A percentile compares a stretch with the other conserved stretches of the same genome.
These are phyloP conservation scores for Krasilnikovozyma curviuscula DNA, from an alignment of 768 basidiomycete genomes.

Conservation along the genomic window DNA sequence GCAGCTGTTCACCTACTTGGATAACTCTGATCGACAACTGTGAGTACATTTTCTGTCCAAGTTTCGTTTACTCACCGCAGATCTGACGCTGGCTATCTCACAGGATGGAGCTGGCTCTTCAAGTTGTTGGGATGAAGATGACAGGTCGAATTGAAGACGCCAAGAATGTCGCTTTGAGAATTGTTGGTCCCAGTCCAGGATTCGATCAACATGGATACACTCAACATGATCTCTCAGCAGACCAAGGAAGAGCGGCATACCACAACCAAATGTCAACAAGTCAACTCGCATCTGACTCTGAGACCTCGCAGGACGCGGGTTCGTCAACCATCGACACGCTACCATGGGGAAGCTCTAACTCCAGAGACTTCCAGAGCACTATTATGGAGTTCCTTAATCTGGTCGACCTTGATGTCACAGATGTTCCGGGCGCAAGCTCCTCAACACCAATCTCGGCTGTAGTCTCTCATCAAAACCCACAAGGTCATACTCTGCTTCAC, in stretches of 20 bases:
- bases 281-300: no score
- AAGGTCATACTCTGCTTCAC: constrained; percentile 76
- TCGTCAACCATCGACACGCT: neutral
- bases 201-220: neutral
- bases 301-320: neutral
- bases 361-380: constrained; percentile 43
- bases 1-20: constrained; percentile 67
- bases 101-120: constrained; percentile 87
- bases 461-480: constrained; percentile 47
- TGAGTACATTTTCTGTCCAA: constrained; percentile 30
- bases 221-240: neutral
- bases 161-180: constrained; percentile 78
- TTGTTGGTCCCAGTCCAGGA: constrained; percentile 37
- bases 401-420: constrained; percentile 39
- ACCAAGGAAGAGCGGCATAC: neutral
- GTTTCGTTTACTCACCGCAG: neutral
- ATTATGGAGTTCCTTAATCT: constrained; percentile 64
- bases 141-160: constrained; percentile 87
- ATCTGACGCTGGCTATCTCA: constrained; percentile 9
- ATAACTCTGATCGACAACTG: constrained; percentile 75
- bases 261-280: neutral
- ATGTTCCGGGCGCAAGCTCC: constrained; percentile 17
- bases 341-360: neutral
- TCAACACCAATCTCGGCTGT: constrained; percentile 29
- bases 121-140: constrained; percentile 91